A percentile compares a stretch with the other conserved stretches of the same genome.
These are phyloP conservation scores for Typha latifolia DNA, from an alignment of 176 grass and related monocot species.

Conservation along the genomic window DNA sequence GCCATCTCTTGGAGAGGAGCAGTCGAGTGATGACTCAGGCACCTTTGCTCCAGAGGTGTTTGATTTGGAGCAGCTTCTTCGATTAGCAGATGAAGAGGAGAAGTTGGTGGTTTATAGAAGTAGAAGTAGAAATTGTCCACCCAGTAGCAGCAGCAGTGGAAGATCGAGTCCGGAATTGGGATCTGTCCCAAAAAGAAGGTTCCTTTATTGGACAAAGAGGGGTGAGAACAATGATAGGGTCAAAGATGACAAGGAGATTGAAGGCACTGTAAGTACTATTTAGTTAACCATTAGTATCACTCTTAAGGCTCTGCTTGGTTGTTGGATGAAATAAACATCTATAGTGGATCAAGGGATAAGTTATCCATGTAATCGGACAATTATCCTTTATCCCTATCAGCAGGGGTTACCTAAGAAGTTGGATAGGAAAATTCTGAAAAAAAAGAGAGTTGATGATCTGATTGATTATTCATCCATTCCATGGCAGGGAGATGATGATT, in stretches of 20 bases:
- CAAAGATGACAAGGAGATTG: neutral
- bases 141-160: constrained; percentile 33
- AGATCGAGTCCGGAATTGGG: constrained; percentile 44
- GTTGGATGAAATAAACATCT: too few relatives aligned
- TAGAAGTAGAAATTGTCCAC: constrained; percentile 14
- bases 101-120: constrained; percentile 28
- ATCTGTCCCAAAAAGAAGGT: constrained; percentile 33
- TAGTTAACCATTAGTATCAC: too few relatives aligned
- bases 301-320: too few relatives aligned
- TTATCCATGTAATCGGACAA: neutral
- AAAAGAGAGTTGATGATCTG: neutral
- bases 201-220: constrained; percentile 37
- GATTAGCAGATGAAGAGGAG: constrained; percentile 34
- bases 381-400: neutral
- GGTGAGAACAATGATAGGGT: constrained; percentile 40
- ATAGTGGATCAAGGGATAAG: too few relatives aligned
- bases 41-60: constrained; percentile 21
- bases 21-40: neutral
- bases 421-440: neutral
- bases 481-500: neutral
- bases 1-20: neutral
- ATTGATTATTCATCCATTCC: neutral
- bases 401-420: neutral
- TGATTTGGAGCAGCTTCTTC: constrained; percentile 44
- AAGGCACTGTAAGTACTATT: neutral